phyloP scores from a whole-genome alignment of 2,329 filamentous ascomycete genomes.

The Alternaria triticimaculans region DNA sequence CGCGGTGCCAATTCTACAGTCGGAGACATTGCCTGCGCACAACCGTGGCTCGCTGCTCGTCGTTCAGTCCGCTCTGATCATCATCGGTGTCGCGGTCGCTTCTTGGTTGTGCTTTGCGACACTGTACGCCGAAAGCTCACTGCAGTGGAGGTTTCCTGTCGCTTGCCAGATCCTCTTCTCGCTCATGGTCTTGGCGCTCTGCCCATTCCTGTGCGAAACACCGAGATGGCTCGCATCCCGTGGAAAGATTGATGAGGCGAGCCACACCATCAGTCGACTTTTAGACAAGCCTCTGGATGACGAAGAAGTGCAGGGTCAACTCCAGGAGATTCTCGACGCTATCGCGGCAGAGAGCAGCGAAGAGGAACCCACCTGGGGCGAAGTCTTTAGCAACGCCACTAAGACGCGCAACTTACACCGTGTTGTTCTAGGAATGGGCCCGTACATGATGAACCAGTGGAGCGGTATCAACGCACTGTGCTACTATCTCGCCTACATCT shows the following conservation, averaged over 20 bases:
- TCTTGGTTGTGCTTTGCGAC: conserved; percentile 24
- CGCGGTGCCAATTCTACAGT: conserved; percentile 54
- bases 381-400: conserved; percentile 47
- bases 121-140: conserved; percentile 15
- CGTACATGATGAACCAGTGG: conserved; percentile 53
- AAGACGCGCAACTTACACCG: conserved; percentile 46
- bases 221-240: conserved; percentile 49
- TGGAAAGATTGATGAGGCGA: conserved; percentile 30
- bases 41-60: conserved; percentile 22
- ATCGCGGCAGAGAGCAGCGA: conserved; percentile 38
- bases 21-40: conserved; percentile 43
- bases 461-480: conserved; percentile 38
- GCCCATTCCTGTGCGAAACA: conserved; percentile 50
- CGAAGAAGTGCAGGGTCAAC: conserved; percentile 42
- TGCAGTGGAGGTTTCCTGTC: conserved; percentile 55
- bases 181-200: conserved; percentile 59
- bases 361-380: conserved; percentile 44
- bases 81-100: conserved; percentile 23
- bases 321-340: conserved; percentile 45
- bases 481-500: conserved; percentile 50
- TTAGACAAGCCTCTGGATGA: conserved; percentile 42
- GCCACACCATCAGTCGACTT: conserved; percentile 36
- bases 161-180: conserved; percentile 63
- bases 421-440: conserved; percentile 48
- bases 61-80: conserved; percentile 21